A percentile compares a stretch with the other conserved stretches of the same genome.
phyloP scores from a whole-genome alignment of 352 stramenopile species.

The Phytophthora pseudosyringae region DNA sequence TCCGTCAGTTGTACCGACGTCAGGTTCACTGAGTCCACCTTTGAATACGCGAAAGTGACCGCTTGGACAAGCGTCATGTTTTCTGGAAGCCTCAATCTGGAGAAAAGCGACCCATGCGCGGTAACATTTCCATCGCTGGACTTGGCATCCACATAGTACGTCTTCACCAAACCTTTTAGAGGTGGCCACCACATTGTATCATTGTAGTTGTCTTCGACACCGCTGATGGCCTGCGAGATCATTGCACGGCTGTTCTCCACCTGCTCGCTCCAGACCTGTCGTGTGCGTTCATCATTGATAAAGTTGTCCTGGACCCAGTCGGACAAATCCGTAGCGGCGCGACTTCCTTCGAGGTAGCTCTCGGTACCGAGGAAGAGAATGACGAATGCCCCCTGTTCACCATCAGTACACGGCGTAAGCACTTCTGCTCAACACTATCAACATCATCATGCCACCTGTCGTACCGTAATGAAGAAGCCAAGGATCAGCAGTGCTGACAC shows the following conservation, averaged over 20 bases:
- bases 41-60: constrained; percentile 77
- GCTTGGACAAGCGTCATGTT: constrained; percentile 87
- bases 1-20: constrained; percentile 86
- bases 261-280: constrained; percentile 85
- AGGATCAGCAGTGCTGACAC: constrained; percentile 82
- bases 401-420: constrained; percentile 4
- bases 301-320: constrained; percentile 89
- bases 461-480: constrained; percentile 84
- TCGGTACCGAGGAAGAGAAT: constrained; percentile 85
- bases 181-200: constrained; percentile 91
- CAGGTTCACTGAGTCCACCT: constrained; percentile 88
- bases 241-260: constrained; percentile 83
- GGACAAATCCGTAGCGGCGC: constrained; percentile 72
- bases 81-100: constrained; percentile 60
- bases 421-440: not conserved
- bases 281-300: constrained; percentile 86
- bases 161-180: constrained; percentile 82
- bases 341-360: constrained; percentile 87
- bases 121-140: constrained; percentile 61
- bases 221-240: constrained; percentile 77
- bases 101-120: constrained; percentile 54
- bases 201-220: constrained; percentile 89
- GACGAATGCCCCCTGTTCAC: constrained; percentile 71
- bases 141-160: constrained; percentile 83
- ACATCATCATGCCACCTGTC: not conserved